Evolutionary conservation across 1,284 basidiomycete genomes (phyloP).

Genomic region (Cutaneotrichosporon sp.): DNA sequence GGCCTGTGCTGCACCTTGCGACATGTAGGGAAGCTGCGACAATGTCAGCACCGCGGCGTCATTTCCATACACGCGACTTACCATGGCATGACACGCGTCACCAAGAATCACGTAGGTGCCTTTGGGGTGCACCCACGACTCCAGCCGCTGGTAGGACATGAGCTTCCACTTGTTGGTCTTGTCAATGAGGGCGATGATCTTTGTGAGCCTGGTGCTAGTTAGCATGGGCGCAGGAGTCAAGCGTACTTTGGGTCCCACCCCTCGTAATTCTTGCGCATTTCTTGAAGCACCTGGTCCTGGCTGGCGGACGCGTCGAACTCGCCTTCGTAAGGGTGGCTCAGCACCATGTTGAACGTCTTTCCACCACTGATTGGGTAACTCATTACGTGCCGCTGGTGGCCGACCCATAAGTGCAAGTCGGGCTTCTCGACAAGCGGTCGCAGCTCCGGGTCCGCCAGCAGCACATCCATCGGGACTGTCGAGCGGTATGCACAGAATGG

Average conservation of each 20-base stretch:
- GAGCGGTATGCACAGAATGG: conserved; percentile 17
- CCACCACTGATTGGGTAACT: conserved; percentile 16
- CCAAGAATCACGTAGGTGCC: conserved; percentile 14
- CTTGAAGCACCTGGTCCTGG: conserved; percentile 5
- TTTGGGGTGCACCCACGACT: conserved; percentile 7
- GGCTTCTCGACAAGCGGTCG: conserved; percentile 6
- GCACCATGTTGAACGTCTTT: conserved; percentile 19
- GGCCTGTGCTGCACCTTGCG: conserved; percentile 16
- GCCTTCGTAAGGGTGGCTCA: conserved; percentile 9
- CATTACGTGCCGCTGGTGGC: conserved; percentile 16
- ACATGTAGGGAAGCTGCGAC: conserved; percentile 16
- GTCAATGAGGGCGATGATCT: conserved; percentile 16
- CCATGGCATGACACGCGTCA: conserved; percentile 15
- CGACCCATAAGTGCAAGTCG: conserved; percentile 17
- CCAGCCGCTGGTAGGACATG: conserved; percentile 10
- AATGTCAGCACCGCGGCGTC: background rate
- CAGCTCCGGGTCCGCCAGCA: conserved; percentile 12
- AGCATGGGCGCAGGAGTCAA: background rate
- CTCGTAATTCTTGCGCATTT: conserved; percentile 16
- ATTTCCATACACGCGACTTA: too few relatives aligned
- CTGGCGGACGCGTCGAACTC: background rate
- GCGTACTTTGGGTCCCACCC: conserved; percentile 12
- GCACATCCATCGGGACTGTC: conserved; percentile 10
- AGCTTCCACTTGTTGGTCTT: conserved; percentile 17
- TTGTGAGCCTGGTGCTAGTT: conserved; percentile 9